Conservation (phyloP, 345 rosid species). For the Arabis hirsuta region DNA sequence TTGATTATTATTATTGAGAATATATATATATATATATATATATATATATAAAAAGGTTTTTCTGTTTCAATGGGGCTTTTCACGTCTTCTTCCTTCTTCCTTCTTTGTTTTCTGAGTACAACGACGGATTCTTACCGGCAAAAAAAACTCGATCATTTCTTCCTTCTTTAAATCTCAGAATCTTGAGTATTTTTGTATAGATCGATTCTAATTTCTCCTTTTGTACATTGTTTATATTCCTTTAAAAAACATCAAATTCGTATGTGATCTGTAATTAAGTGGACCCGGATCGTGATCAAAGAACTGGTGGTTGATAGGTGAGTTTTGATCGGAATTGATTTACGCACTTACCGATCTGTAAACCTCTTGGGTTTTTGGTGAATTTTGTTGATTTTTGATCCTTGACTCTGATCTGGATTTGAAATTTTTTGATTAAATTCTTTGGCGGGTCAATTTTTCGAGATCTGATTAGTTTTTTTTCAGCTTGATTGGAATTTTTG, state of each 20-base stretch:
- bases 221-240: slow-evolving; percentile 27
- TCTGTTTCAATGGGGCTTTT: slow-evolving; percentile 34
- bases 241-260: neutral
- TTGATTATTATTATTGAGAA: slow-evolving; percentile 3
- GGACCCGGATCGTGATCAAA: slow-evolving; percentile 36
- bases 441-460: slow-evolving; percentile 18
- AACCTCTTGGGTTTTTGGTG: slow-evolving; percentile 14
- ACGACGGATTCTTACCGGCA: slow-evolving; percentile 25
- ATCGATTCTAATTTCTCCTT: slow-evolving; percentile 18
- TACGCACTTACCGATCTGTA: slow-evolving; percentile 13
- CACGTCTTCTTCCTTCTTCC: slow-evolving; percentile 34
- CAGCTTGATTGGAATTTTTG: neutral
- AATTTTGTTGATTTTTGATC: neutral
- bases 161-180: slow-evolving; percentile 21
- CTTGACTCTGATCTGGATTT: slow-evolving; percentile 22
- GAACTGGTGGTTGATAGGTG: slow-evolving; percentile 35
- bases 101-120: slow-evolving; percentile 33
- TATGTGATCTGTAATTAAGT: slow-evolving; percentile 42
- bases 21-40: slow-evolving; percentile 1
- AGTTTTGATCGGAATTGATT: neutral
- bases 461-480: slow-evolving; percentile 35
- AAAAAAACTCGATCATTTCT: neutral
- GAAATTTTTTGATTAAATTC: slow-evolving; percentile 14
- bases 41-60: slow-evolving; percentile 14
- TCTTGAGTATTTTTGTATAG: slow-evolving; percentile 26